Conservation (phyloP, 75 land plant genomes). For the Picea glauca region DNA sequence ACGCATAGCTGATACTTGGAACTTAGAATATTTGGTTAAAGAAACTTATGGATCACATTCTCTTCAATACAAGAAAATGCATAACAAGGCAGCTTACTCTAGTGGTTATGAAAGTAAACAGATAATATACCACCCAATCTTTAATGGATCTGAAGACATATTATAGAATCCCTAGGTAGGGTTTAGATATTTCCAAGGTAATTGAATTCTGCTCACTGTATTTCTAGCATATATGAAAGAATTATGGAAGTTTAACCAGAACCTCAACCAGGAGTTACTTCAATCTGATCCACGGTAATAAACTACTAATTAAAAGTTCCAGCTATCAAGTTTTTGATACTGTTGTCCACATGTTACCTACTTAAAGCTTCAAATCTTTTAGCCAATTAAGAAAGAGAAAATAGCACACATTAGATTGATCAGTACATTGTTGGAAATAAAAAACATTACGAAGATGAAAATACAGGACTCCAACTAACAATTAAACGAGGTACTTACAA, state of each 20-base stretch:
- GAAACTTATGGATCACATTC: no score
- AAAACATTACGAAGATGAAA: no score
- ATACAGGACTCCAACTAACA: background rate
- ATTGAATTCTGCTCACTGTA: no score
- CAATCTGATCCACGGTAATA: background rate
- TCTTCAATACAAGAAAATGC: no score
- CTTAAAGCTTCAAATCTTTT: background rate
- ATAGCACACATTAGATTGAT: background rate
- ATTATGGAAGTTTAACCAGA: background rate
- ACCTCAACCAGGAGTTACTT: background rate
- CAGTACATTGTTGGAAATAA: background rate
- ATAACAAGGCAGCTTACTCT: no score
- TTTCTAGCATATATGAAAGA: background rate
- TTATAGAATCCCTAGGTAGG: background rate
- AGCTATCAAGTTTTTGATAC: background rate
- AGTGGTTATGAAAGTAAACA: no score
- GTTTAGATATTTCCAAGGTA: background rate
- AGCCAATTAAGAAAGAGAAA: background rate
- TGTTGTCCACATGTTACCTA: background rate
- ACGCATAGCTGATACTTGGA: no score
- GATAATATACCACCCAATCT: background rate
- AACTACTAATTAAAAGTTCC: background rate
- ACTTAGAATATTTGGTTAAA: no score
- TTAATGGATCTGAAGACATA: background rate
- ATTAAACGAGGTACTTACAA: conserved; percentile 37